phyloP scores from a whole-genome alignment of 352 stramenopile species.

The Aphanomyces invadans region DNA sequence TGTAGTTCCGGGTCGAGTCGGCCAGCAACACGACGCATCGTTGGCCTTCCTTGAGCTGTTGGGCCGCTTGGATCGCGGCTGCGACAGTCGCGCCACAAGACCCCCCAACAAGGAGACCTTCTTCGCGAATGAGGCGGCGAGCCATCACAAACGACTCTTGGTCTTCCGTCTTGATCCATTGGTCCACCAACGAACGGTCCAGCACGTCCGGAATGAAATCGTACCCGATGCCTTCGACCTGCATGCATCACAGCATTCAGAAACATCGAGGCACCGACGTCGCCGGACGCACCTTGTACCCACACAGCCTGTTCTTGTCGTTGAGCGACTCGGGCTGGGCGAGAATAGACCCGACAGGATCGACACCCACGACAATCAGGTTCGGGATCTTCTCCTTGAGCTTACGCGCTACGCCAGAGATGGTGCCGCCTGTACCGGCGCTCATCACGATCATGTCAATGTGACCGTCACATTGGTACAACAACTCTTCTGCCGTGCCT shows the following conservation, averaged over 20 bases:
- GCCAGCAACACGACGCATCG: slow-evolving; percentile 91
- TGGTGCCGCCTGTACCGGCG: slow-evolving; percentile 92
- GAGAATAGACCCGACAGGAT: slow-evolving; percentile 90
- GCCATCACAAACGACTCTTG: slow-evolving; percentile 92
- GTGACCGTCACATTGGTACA: slow-evolving; percentile 86
- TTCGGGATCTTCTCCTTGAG: slow-evolving; percentile 88
- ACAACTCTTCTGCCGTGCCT: slow-evolving; percentile 91
- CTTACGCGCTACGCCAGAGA: slow-evolving; percentile 89
- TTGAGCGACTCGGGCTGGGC: slow-evolving; percentile 87
- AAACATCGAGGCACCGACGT: background rate
- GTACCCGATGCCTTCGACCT: slow-evolving; percentile 95
- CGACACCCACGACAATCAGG: slow-evolving; percentile 81
- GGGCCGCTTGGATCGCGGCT: slow-evolving; percentile 71
- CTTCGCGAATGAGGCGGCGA: slow-evolving; percentile 88
- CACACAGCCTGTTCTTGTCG: slow-evolving; percentile 78
- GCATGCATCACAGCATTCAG: slow-evolving; percentile 27
- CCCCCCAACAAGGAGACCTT: slow-evolving; percentile 91
- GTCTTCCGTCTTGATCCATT: slow-evolving; percentile 93
- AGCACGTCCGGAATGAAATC: slow-evolving; percentile 95
- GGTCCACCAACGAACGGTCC: slow-evolving; percentile 85
- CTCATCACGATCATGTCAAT: slow-evolving; percentile 93
- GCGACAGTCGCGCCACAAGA: slow-evolving; percentile 86
- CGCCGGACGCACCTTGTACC: slow-evolving; percentile 76
- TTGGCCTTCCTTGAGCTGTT: slow-evolving; percentile 75
- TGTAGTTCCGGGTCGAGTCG: slow-evolving; percentile 96